phyloP scores from a whole-genome alignment of 768 basidiomycete species.

The Lyophyllum semitale region DNA sequence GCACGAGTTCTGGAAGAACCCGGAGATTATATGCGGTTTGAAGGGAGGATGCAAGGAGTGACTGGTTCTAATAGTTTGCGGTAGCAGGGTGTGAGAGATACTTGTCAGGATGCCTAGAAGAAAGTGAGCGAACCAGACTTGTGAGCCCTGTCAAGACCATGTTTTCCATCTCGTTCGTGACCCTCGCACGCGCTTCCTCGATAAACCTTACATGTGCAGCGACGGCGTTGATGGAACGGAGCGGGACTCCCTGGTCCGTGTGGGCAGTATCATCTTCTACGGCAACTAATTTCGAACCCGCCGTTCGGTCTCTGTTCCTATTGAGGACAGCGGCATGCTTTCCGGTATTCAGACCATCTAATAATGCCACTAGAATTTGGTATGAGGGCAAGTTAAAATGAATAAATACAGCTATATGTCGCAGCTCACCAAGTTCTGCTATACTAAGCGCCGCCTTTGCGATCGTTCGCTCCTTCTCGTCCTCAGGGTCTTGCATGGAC shows the following conservation, averaged over 20 bases:
- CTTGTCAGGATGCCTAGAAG: not conserved
- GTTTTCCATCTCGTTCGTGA: constrained; percentile 86
- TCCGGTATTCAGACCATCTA: constrained; percentile 40
- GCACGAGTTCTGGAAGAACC: constrained; percentile 80
- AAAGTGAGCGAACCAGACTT: constrained; percentile 60
- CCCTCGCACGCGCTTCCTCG: constrained; percentile 64
- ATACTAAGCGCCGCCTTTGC: constrained; percentile 95
- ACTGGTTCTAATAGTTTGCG: constrained; percentile 67
- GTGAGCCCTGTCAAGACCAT: constrained; percentile 84
- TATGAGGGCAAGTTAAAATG: constrained; percentile 7
- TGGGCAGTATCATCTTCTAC: constrained; percentile 18
- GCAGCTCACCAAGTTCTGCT: constrained; percentile 82
- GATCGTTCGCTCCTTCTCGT: constrained; percentile 84
- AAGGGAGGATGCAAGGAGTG: constrained; percentile 87
- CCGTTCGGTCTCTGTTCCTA: not conserved
- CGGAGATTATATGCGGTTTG: constrained; percentile 95
- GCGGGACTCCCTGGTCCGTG: constrained; percentile 42
- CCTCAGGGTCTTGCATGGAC: constrained; percentile 49
- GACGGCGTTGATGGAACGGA: constrained; percentile 76
- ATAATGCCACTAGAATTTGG: constrained; percentile 42
- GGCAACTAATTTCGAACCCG: constrained; percentile 9
- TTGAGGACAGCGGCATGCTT: not conserved
- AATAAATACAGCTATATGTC: not conserved
- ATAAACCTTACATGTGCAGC: constrained; percentile 71
- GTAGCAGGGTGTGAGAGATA: constrained; percentile 9